A percentile compares a stretch with the other conserved stretches of the same genome.
These are phyloP conservation scores for Yamadazyma atlantica DNA, from an alignment of 1,139 yeast species.

Conservation along the genomic window DNA sequence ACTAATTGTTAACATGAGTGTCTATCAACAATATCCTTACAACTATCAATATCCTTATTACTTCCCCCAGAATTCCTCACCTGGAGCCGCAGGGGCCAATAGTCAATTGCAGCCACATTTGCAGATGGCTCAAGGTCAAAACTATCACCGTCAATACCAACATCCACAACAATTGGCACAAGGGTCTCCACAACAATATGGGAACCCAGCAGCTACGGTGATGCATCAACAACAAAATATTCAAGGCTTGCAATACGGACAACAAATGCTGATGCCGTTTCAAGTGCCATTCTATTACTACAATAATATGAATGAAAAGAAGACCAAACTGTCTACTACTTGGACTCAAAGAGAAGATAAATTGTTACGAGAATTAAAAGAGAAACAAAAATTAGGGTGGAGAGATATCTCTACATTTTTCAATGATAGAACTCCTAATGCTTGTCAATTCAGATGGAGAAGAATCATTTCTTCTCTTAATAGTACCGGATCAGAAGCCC, in stretches of 20 bases:
- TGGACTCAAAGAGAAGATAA: conserved; percentile 44
- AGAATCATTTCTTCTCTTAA: conserved; percentile 27
- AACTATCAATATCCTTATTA: conserved; percentile 8
- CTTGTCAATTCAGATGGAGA: conserved; percentile 51
- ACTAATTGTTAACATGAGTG: conserved; percentile 7
- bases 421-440: conserved; percentile 46
- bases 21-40: conserved; percentile 9
- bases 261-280: conserved; percentile 4
- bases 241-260: neutral
- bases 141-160: neutral
- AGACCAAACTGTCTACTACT: conserved; percentile 34
- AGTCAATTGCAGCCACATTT: neutral
- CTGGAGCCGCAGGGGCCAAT: neutral
- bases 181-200: conserved; percentile 1
- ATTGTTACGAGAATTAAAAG: conserved; percentile 37
- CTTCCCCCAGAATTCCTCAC: conserved; percentile 2
- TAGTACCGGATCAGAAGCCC: conserved; percentile 18
- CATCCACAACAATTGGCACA: neutral
- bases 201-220: neutral
- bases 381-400: conserved; percentile 46
- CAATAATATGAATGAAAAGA: conserved; percentile 14
- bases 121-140: neutral
- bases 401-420: conserved; percentile 44
- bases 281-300: conserved; percentile 16
- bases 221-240: neutral